A percentile compares a stretch with the other conserved stretches of the same genome.
phyloP scores from a whole-genome alignment of 805 yeast genomes.

The Ogataea nitratoaversa region DNA sequence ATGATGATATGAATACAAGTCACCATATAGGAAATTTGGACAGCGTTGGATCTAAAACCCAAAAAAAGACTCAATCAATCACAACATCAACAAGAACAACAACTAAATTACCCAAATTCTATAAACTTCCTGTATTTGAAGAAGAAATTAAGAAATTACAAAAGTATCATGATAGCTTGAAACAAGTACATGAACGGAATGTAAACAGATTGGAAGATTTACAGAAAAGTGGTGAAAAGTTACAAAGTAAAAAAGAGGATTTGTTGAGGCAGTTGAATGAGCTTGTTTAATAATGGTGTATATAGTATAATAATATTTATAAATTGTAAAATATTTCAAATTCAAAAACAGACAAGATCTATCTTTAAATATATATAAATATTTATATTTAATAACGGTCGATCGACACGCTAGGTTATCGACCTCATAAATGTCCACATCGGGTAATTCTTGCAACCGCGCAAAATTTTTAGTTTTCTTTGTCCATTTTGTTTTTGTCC shows the following conservation, averaged over 20 bases:
- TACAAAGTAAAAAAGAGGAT: background rate
- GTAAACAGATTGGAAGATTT: background rate
- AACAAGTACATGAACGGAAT: conserved; percentile 2
- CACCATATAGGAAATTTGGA: conserved; percentile 1
- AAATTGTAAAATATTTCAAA: too few relatives aligned
- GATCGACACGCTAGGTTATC: background rate
- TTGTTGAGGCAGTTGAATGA: background rate
- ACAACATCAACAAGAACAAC: background rate
- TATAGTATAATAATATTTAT: too few relatives aligned
- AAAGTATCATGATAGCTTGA: background rate
- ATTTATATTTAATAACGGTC: background rate
- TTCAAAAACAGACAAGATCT: too few relatives aligned
- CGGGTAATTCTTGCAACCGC: conserved; percentile 9
- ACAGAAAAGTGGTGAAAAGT: background rate
- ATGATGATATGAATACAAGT: background rate
- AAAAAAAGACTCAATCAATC: background rate
- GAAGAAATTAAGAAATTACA: conserved; percentile 3
- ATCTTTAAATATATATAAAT: background rate
- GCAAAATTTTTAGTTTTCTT: too few relatives aligned
- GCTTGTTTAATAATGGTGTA: background rate
- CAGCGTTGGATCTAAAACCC: conserved; percentile 2
- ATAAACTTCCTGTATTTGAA: background rate
- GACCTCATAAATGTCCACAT: conserved; percentile 7
- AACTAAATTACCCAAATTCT: conserved; percentile 1
- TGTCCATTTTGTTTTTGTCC: too few relatives aligned